phyloP scores from a whole-genome alignment of 164 flowering plant species.

The Cinnamomum micranthum region DNA sequence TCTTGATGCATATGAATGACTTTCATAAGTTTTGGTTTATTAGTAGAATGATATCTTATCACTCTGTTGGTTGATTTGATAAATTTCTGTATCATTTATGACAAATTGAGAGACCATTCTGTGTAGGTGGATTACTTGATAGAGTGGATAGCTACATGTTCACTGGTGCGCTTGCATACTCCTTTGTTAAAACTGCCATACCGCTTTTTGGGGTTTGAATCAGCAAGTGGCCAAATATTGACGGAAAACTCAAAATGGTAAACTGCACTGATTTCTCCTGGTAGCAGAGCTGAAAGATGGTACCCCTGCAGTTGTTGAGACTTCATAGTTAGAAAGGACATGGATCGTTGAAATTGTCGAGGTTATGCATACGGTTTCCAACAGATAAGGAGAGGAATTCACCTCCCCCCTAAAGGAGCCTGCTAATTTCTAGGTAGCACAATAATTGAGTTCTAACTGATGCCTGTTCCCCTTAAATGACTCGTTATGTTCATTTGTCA shows the following conservation, averaged over 20 bases:
- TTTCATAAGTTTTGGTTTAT: too few species aligned
- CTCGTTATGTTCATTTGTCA: not conserved
- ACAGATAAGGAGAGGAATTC: not conserved
- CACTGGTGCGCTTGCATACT: constrained; percentile 95
- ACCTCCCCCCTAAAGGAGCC: not conserved
- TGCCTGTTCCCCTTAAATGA: not conserved
- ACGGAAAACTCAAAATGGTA: not conserved
- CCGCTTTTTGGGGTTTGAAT: constrained; percentile 87
- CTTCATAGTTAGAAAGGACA: not conserved
- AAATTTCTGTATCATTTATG: not conserved
- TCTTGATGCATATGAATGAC: too few species aligned
- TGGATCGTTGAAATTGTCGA: not conserved
- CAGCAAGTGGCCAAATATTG: not conserved
- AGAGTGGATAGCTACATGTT: constrained; percentile 89
- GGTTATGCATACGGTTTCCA: not conserved
- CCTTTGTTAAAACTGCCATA: constrained; percentile 66
- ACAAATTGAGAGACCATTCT: not conserved
- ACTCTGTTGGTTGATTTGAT: not conserved
- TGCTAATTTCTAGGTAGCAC: not conserved
- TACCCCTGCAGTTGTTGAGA: not conserved
- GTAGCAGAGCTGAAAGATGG: not conserved
- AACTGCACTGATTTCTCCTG: not conserved
- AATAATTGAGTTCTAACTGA: not conserved
- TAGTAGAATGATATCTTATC: not conserved
- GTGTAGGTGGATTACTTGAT: constrained; percentile 91